phyloP scores from a whole-genome alignment of 495 filamentous ascomycete genomes.

The Hyaloscypha variabilis region DNA sequence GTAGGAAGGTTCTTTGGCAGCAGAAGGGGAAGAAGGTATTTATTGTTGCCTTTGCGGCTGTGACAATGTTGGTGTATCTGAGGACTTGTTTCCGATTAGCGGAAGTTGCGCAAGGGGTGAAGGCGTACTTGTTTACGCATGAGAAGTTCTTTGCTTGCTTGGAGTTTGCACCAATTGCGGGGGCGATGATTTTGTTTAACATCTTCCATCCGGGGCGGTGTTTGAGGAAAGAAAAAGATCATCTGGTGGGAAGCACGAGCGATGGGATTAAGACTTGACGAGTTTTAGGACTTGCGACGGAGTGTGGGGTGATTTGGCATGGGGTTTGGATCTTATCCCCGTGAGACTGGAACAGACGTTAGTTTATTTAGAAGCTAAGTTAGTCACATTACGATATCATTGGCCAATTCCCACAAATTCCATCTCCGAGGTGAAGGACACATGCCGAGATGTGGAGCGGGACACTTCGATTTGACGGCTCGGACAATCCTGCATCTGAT shows the following conservation, averaged over 20 bases:
- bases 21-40: constrained; percentile 30
- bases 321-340: too few relatives aligned
- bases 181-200: constrained; percentile 47
- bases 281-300: background rate
- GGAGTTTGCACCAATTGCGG: constrained; percentile 56
- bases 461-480: too few relatives aligned
- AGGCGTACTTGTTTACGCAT: constrained; percentile 33
- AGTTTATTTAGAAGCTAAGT: too few relatives aligned
- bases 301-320: too few relatives aligned
- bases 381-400: too few relatives aligned
- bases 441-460: too few relatives aligned
- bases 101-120: constrained; percentile 54
- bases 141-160: constrained; percentile 25
- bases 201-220: constrained; percentile 53
- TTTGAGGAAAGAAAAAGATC: constrained; percentile 14
- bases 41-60: constrained; percentile 39
- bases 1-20: background rate
- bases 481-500: too few relatives aligned
- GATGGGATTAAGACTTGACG: background rate
- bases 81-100: constrained; percentile 56
- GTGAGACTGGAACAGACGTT: too few relatives aligned
- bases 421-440: too few relatives aligned
- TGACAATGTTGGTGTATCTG: constrained; percentile 53
- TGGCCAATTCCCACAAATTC: too few relatives aligned
- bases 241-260: background rate